Conservation (phyloP, 1,284 basidiomycete genomes). For the Gomphus bonarii region DNA sequence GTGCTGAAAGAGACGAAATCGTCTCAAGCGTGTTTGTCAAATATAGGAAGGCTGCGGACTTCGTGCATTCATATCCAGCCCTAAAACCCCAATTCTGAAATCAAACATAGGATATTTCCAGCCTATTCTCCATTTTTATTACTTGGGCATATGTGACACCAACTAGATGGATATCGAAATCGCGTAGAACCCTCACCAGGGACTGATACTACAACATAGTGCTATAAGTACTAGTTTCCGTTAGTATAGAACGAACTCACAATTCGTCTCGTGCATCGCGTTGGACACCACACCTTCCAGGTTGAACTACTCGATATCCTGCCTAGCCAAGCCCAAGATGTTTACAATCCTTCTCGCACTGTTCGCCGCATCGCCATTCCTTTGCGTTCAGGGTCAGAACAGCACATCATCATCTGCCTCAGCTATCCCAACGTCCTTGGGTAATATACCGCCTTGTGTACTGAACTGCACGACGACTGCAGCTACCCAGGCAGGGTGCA, state of each 20-base stretch:
- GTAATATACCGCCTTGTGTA: slow-evolving; percentile 11
- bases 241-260: neutral
- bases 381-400: neutral
- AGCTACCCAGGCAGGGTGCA: slow-evolving; percentile 11
- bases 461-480: slow-evolving; percentile 12
- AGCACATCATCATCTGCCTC: neutral
- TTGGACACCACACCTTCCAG: no score
- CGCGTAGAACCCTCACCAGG: no score
- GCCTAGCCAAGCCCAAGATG: neutral
- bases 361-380: neutral
- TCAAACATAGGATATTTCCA: no score
- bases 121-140: no score
- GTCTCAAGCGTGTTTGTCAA: no score
- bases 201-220: neutral
- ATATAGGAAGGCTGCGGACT: no score
- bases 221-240: neutral
- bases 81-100: no score
- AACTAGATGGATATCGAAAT: no score
- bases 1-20: no score
- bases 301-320: no score
- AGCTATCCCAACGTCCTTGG: slow-evolving; percentile 3
- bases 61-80: no score
- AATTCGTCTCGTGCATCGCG: neutral
- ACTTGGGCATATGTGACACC: no score
- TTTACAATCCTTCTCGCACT: neutral